Evolutionary conservation across 2,329 filamentous ascomycete species (phyloP), one percentile per base, ranked within the genome.

Genomic region (Fusarium illudens): DNA sequence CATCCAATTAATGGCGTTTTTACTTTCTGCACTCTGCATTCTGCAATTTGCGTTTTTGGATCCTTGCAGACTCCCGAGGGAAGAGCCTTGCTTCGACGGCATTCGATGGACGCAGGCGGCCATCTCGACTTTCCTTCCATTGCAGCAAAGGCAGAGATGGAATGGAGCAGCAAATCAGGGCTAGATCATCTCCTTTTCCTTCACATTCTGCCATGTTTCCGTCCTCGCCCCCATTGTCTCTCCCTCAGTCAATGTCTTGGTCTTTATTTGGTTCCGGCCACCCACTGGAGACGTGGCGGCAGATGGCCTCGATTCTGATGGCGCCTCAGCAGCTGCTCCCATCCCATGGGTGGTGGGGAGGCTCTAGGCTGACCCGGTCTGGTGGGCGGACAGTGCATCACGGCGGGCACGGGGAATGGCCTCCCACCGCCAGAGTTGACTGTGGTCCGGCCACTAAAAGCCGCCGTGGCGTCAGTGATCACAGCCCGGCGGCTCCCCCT

Each of bases 1-100:
- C n/a, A n/a, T n/a, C n/a, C n/a, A 49, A 53, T 53, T 19, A 25
- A 27, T 19, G 53, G 37, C 30, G 46, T 32, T 39, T 54, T 39
- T 32, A 19, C 17, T 55, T 54, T 63, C 20, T 62, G 20, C 37
- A 29, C 20, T 55, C 39, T 54, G 33, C 46, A 49, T 34, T 20
- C 25, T 27, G 27, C 37, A 58, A 32, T 53, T 52, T 62, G 46
- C 61, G 39, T 62, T 49, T 59, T 54, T 37, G 27, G 22, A 44
- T 17, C 39, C 39, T 44, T 44, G 39, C 39, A 44, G 39, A n/a
- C 22, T 44, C 22, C 4, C 39, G 39, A 49, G 27, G 17, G 17
- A 19, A 44, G 33, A 58, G 56, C 53, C 67, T 59, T 69, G 62
- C 66, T 67, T 64, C 60, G 59, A 67, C 54, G n/a, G 60, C 62